Percentiles rank a stretch among this genome's conserved stretches.
These are phyloP conservation scores for Abrus precatorius DNA, from an alignment of 306 rosid species.

Conservation along the genomic window DNA sequence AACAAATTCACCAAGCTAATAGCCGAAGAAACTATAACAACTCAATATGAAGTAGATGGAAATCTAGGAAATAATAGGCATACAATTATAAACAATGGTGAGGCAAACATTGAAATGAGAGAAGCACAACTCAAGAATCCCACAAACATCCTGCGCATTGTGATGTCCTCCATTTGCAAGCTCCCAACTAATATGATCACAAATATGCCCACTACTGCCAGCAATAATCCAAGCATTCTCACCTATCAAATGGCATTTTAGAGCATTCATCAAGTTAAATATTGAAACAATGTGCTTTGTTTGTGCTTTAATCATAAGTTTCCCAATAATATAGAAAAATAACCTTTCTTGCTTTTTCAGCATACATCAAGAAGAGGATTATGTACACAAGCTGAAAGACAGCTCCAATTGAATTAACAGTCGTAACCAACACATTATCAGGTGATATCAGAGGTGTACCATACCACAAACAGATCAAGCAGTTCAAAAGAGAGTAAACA, in stretches of 20 bases:
- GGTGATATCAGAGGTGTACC: constrained; percentile 78
- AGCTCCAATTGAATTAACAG: constrained; percentile 88
- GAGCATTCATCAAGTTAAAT: constrained; percentile 38
- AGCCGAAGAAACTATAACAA: constrained; percentile 21
- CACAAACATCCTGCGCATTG: constrained; percentile 59
- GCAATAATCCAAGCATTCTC: constrained; percentile 67
- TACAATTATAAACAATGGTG: constrained; percentile 93
- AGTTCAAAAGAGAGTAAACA: constrained; percentile 82
- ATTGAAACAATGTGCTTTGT: constrained; percentile 15
- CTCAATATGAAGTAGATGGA: not conserved
- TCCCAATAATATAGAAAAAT: constrained; percentile 1
- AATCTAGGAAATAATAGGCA: constrained; percentile 47
- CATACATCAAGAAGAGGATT: constrained; percentile 66
- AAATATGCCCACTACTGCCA: constrained; percentile 63
- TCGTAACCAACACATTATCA: constrained; percentile 66
- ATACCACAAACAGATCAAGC: constrained; percentile 89
- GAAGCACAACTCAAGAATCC: constrained; percentile 80
- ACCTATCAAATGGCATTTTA: constrained; percentile 59
- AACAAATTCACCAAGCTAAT: constrained; percentile 25
- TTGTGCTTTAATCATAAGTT: constrained; percentile 25
- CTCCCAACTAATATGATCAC: constrained; percentile 69
- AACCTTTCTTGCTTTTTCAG: constrained; percentile 77
- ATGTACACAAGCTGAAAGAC: constrained; percentile 80
- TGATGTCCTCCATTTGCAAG: constrained; percentile 64
- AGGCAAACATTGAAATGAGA: constrained; percentile 90